A percentile compares a stretch with the other conserved stretches of the same genome.
Conservation (phyloP, 1,284 basidiomycete genomes). For the Apiotrichum siamense region DNA sequence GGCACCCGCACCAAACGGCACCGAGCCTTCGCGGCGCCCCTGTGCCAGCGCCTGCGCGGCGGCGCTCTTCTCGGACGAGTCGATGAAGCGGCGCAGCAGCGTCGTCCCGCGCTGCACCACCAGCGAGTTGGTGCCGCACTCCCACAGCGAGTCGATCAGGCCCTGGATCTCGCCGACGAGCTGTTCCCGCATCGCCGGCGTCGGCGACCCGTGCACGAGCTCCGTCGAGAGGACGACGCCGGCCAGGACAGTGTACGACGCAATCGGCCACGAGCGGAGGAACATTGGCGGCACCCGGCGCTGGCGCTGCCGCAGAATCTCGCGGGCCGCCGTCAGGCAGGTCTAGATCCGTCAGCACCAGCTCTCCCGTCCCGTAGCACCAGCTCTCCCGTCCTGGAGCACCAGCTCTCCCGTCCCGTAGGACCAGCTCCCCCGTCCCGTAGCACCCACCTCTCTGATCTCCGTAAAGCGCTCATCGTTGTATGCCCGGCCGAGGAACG, state of each 20-base stretch:
- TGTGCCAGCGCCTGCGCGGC: background rate
- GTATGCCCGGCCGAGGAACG: conserved; percentile 25
- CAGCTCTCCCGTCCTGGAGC: too few relatives aligned
- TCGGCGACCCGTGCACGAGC: conserved; percentile 23
- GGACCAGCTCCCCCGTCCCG: too few relatives aligned
- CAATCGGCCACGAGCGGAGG: conserved; percentile 28
- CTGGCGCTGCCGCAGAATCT: conserved; percentile 19
- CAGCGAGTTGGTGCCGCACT: conserved; percentile 18
- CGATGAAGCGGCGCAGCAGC: conserved; percentile 17
- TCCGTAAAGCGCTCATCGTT: conserved; percentile 24
- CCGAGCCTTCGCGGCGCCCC: background rate
- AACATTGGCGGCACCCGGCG: conserved; percentile 29
- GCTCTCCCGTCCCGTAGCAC: too few relatives aligned
- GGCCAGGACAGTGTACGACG: conserved; percentile 25
- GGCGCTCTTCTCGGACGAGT: conserved; percentile 1
- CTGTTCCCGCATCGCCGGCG: conserved; percentile 8
- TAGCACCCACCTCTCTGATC: conserved; percentile 19
- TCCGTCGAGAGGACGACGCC: conserved; percentile 28
- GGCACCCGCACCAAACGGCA: too few relatives aligned
- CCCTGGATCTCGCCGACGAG: conserved; percentile 17
- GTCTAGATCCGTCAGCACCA: conserved; percentile 3
- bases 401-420: too few relatives aligned
- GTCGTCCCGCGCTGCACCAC: conserved; percentile 20
- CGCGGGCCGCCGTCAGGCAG: conserved; percentile 25
- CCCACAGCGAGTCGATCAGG: conserved; percentile 16